These are phyloP conservation scores for Starmerella tilneyi DNA, from an alignment of 805 yeast species.

Conservation along the genomic window DNA sequence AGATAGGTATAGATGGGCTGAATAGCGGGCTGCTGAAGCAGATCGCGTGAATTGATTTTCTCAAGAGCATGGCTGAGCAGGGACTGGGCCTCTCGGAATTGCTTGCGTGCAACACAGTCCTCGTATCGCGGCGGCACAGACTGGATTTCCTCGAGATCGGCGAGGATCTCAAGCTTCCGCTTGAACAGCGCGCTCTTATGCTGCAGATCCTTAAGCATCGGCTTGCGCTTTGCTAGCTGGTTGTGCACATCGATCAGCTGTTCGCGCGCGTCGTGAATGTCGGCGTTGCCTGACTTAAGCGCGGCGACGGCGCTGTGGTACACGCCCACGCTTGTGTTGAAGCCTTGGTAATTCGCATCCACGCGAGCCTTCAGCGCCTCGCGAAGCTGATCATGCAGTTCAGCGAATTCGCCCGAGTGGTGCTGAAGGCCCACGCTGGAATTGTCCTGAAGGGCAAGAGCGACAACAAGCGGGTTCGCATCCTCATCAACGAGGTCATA, in stretches of 20 bases:
- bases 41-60: slow-evolving; percentile 28
- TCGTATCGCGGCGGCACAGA: slow-evolving; percentile 56
- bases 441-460: slow-evolving; percentile 70
- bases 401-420: slow-evolving; percentile 54
- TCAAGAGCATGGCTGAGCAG: slow-evolving; percentile 39
- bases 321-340: slow-evolving; percentile 76
- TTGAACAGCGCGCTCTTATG: slow-evolving; percentile 50
- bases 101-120: slow-evolving; percentile 53
- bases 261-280: slow-evolving; percentile 40
- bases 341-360: slow-evolving; percentile 51
- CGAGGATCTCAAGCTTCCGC: slow-evolving; percentile 60
- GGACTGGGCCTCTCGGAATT: slow-evolving; percentile 54
- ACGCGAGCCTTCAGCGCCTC: slow-evolving; percentile 57
- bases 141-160: slow-evolving; percentile 52
- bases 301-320: slow-evolving; percentile 60
- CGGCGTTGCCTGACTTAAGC: slow-evolving; percentile 55
- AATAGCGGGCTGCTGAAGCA: slow-evolving; percentile 29
- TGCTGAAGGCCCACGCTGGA: slow-evolving; percentile 87
- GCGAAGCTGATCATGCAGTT: slow-evolving; percentile 48
- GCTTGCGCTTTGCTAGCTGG: slow-evolving; percentile 46
- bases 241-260: slow-evolving; percentile 41
- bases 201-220: slow-evolving; percentile 53
- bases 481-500: slow-evolving; percentile 39
- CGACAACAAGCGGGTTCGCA: slow-evolving; percentile 76
- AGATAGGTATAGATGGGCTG: slow-evolving; percentile 29